These are phyloP conservation scores for Odontarrhena argentea DNA, from an alignment of 345 rosid genomes.

Conservation along the genomic window DNA sequence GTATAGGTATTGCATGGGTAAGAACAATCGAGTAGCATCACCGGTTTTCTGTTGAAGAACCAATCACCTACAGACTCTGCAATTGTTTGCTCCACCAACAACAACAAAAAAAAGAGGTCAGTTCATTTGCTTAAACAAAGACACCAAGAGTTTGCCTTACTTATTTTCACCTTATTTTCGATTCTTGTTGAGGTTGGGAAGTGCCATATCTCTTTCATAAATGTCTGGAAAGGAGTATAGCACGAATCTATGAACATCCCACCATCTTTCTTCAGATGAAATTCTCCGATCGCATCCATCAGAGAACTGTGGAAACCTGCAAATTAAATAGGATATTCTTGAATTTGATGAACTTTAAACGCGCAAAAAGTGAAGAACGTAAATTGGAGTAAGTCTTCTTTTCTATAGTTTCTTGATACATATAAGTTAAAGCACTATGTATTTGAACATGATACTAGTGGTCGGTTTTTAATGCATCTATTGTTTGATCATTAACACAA, in stretches of 20 bases:
- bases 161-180: constrained; percentile 55
- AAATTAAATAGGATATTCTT: background rate
- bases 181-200: constrained; percentile 67
- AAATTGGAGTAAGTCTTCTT: too few species aligned
- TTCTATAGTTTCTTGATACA: too few species aligned
- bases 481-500: constrained; percentile 7
- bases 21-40: constrained; percentile 77
- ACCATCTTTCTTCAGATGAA: constrained; percentile 49
- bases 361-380: too few species aligned
- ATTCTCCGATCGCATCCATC: constrained; percentile 52
- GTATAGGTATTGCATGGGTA: constrained; percentile 73
- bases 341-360: too few species aligned
- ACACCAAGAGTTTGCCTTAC: constrained; percentile 3
- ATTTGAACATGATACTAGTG: background rate
- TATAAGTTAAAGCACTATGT: too few species aligned
- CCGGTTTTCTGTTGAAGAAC: constrained; percentile 62
- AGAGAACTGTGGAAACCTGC: constrained; percentile 70
- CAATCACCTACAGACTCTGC: constrained; percentile 89
- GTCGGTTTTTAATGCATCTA: constrained; percentile 14
- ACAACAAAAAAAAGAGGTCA: background rate
- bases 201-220: constrained; percentile 68
- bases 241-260: constrained; percentile 89
- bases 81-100: constrained; percentile 58
- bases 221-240: constrained; percentile 77
- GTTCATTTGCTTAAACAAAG: constrained; percentile 17